These are phyloP conservation scores for Hericium coralloides DNA, from an alignment of 768 basidiomycete species.

Conservation along the genomic window DNA sequence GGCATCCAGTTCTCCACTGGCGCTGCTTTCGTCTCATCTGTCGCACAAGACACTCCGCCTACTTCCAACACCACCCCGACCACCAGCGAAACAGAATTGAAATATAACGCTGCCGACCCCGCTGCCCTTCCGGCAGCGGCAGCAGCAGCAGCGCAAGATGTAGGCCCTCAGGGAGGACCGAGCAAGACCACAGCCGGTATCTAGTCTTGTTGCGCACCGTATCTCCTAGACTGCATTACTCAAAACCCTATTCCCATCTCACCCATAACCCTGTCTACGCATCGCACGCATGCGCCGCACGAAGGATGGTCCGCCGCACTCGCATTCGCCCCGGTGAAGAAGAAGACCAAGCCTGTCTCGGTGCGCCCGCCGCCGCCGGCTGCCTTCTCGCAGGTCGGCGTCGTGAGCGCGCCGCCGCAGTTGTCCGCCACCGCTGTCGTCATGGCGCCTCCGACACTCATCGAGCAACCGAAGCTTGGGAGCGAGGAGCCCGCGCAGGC, in stretches of 20 bases:
- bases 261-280: conserved; percentile 4
- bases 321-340: conserved; percentile 71
- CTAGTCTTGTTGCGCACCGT: conserved; percentile 33
- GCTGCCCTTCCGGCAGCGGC: conserved; percentile 16
- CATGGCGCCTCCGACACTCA: conserved; percentile 58
- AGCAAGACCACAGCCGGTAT: conserved; percentile 50
- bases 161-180: conserved; percentile 22
- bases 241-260: conserved; percentile 12
- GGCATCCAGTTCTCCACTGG: conserved; percentile 79
- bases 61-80: conserved; percentile 16
- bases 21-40: conserved; percentile 39
- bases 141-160: conserved; percentile 20
- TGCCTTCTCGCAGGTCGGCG: conserved; percentile 12
- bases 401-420: conserved; percentile 16
- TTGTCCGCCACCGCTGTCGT: conserved; percentile 56
- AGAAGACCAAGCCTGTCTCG: conserved; percentile 44
- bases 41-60: conserved; percentile 29
- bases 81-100: conserved; percentile 15
- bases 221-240: conserved; percentile 10
- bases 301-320: conserved; percentile 87
- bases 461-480: conserved; percentile 23
- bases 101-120: conserved; percentile 13
- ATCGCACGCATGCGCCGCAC: not conserved
- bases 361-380: conserved; percentile 23
- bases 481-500: conserved; percentile 28